Percentiles rank a stretch among this genome's conserved stretches.
phyloP scores from a whole-genome alignment of 768 basidiomycete species.

The Infundibulicybe gibba region DNA sequence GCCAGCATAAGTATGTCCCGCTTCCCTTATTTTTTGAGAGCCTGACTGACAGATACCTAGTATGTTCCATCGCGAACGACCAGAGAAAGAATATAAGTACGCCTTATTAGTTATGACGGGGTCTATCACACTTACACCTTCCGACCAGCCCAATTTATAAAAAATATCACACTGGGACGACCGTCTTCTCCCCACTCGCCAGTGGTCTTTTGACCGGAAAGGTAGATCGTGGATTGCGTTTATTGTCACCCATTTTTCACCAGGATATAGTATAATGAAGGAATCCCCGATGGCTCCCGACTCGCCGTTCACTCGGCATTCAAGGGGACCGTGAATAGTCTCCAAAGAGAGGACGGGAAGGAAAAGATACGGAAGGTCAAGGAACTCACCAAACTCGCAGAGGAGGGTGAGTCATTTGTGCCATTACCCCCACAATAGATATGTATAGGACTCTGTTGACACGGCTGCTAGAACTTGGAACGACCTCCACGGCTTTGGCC shows the following conservation, averaged over 20 bases:
- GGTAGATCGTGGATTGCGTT: conserved; percentile 23
- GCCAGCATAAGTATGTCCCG: conserved; percentile 54
- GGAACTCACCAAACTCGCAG: conserved; percentile 61
- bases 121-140: not conserved
- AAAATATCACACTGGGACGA: conserved; percentile 63
- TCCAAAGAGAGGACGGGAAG: conserved; percentile 53
- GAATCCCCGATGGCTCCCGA: conserved; percentile 67
- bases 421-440: not conserved
- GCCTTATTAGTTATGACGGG: conserved; percentile 11
- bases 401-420: conserved; percentile 32
- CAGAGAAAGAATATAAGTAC: conserved; percentile 72
- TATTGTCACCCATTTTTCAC: not conserved
- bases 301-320: conserved; percentile 51
- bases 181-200: conserved; percentile 69
- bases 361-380: conserved; percentile 67
- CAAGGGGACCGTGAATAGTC: conserved; percentile 47
- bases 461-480: conserved; percentile 42
- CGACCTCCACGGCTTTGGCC: conserved; percentile 61
- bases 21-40: not conserved
- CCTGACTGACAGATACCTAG: conserved; percentile 25
- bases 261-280: conserved; percentile 57
- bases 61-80: conserved; percentile 72
- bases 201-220: conserved; percentile 76
- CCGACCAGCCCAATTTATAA: conserved; percentile 50
- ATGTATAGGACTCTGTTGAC: not conserved